Evolutionary conservation across 306 rosid species (phyloP), one percentile per base, ranked within the genome.

Genomic region (Prunus fruticosa): DNA sequence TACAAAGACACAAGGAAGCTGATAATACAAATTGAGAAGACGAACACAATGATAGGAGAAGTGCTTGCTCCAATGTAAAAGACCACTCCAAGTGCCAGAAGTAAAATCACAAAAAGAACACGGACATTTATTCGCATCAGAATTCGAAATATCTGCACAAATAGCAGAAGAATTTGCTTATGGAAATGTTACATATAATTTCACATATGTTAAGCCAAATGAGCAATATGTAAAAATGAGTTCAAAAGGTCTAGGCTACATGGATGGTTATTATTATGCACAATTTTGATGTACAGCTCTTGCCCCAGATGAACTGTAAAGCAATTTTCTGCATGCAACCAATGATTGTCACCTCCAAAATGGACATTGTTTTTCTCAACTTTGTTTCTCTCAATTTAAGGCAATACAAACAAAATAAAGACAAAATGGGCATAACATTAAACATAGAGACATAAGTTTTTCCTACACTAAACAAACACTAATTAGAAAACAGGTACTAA

Each of bases 41-140:
- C 99, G 77, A 95, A 92, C 34, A 95, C 86, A 72, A 95, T 87
- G 77, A 92, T 88, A 0, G 99, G 97, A 74, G 99, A 95, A 47
- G 97, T 92, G 3, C 81, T 74, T 34, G 99, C 99, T 82, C 97
- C 99, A 68, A 95, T 11, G 78, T 90, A 95, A 84, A 95, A 95
- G 86, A 95, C 74, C 72, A 63, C 89, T 82, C 91, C 97, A 41
- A 95, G 71, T 25, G 74, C 97, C 34, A 95, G 79, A 75, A 95
- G 83, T 84, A 88, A 80, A 80, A 95, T 81, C 75, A 91, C 49
- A 43, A 85, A 82, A 34, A 90, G 87, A 65, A 90, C 87, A 30
- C 99, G 97, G 28, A 81, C 81, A 80, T 95, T 95, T 76, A 92
- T 87, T 70, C 97, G 87, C 76, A 83, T 72, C 13, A 95, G 82